A percentile compares a stretch with the other conserved stretches of the same genome.
Evolutionary conservation across 164 flowering plant genomes (phyloP).

Genomic region (Euptelea pleiosperma): DNA sequence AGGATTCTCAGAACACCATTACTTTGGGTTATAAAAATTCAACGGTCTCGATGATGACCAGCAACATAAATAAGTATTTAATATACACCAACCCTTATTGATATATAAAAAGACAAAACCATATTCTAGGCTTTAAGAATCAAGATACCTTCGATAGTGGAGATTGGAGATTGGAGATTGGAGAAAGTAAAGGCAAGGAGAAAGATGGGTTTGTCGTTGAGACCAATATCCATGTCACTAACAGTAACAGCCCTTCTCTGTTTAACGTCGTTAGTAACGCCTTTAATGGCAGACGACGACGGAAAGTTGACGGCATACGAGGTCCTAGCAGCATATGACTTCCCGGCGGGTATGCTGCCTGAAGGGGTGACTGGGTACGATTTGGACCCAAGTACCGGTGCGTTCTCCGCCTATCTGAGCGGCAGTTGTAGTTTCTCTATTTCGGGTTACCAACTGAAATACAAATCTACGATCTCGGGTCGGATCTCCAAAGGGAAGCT

Average conservation of each 20-base stretch:
- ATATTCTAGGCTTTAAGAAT: too few relatives aligned
- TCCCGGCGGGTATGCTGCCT: slow-evolving; percentile 65
- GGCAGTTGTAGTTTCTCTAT: slow-evolving; percentile 49
- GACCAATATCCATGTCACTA: not conserved
- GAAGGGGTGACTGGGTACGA: slow-evolving; percentile 49
- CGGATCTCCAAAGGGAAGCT: slow-evolving; percentile 35
- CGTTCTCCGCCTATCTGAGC: slow-evolving; percentile 41
- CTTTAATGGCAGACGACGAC: not conserved
- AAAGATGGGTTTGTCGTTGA: not conserved
- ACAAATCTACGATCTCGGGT: slow-evolving; percentile 46
- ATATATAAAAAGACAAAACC: too few relatives aligned
- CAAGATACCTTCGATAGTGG: too few relatives aligned
- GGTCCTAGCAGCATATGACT: slow-evolving; percentile 31
- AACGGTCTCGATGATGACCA: too few relatives aligned
- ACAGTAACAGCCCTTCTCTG: not conserved
- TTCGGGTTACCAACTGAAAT: slow-evolving; percentile 41
- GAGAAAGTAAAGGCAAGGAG: too few relatives aligned
- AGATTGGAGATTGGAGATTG: too few relatives aligned
- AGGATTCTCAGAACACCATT: too few relatives aligned
- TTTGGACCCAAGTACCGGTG: slow-evolving; percentile 46
- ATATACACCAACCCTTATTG: too few relatives aligned
- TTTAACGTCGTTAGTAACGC: not conserved
- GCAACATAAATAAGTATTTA: too few relatives aligned
- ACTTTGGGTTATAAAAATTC: too few relatives aligned
- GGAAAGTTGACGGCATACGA: slow-evolving; percentile 35